A percentile compares a stretch with the other conserved stretches of the same genome.
Conservation (phyloP, 208 protist genomes). For the Angomonas ambiguus region DNA sequence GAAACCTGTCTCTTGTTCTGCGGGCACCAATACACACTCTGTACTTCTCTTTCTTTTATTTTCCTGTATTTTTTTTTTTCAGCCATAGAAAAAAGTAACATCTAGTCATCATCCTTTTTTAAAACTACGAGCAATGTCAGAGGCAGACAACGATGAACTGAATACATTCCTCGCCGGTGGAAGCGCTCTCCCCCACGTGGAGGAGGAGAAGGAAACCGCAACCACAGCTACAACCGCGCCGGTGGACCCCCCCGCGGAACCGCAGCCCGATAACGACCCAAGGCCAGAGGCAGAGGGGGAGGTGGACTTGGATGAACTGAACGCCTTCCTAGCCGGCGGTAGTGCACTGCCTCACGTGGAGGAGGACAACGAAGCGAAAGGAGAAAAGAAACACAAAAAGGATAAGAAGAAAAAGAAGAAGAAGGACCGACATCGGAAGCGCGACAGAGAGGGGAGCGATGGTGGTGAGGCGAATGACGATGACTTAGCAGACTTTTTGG, state of each 20-base stretch:
- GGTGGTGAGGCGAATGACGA: slow-evolving; percentile 26
- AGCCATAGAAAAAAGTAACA: slow-evolving; percentile 13
- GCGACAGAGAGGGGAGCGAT: slow-evolving; percentile 22
- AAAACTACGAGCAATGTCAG: slow-evolving; percentile 21
- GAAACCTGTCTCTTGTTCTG: neutral
- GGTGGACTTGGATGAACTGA: neutral
- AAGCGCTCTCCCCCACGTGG: slow-evolving; percentile 3
- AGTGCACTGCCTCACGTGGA: neutral
- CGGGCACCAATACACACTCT: neutral
- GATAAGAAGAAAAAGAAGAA: slow-evolving; percentile 20
- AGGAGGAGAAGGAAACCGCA: neutral
- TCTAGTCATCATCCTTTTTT: neutral
- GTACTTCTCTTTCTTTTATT: neutral
- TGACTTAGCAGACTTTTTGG: slow-evolving; percentile 34
- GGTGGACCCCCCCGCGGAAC: neutral
- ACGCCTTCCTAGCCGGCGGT: slow-evolving; percentile 2
- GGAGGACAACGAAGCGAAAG: slow-evolving; percentile 19
- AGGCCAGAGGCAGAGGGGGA: neutral
- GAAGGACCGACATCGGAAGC: slow-evolving; percentile 19
- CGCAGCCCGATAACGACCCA: too few relatives aligned
- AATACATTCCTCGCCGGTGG: slow-evolving; percentile 35
- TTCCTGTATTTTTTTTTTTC: slow-evolving; percentile 22
- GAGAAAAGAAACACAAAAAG: slow-evolving; percentile 28
- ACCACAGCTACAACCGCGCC: neutral
- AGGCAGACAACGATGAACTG: slow-evolving; percentile 68